Conservation (phyloP, 441 rosid genomes). For the Jatropha multifida region DNA sequence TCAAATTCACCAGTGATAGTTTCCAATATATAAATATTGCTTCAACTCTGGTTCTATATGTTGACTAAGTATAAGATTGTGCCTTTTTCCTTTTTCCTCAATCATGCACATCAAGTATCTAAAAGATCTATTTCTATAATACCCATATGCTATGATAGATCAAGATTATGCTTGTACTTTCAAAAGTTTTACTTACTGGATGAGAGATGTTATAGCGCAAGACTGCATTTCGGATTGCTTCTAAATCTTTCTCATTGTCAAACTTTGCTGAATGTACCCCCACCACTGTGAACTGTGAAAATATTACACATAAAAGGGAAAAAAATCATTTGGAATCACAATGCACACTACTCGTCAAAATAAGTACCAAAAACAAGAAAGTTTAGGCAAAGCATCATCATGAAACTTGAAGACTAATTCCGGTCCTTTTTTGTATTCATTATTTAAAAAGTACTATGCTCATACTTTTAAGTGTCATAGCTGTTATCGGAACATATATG, state of each 20-base stretch:
- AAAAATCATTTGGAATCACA: constrained; percentile 9
- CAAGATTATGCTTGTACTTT: constrained; percentile 11
- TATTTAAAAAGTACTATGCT: not conserved
- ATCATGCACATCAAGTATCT: not conserved
- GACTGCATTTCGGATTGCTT: constrained; percentile 90
- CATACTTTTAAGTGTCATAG: not conserved
- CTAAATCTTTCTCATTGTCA: constrained; percentile 94
- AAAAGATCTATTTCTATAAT: not conserved
- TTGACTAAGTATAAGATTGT: not conserved
- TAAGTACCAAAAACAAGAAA: not conserved
- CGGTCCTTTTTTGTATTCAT: not conserved
- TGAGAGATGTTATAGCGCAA: constrained; percentile 82
- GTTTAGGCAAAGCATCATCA: not conserved
- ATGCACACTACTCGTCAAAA: not conserved
- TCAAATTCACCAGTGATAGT: not conserved
- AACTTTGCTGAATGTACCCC: constrained; percentile 99
- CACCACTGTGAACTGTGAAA: constrained; percentile 75
- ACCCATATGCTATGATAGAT: not conserved
- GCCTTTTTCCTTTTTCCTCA: not conserved
- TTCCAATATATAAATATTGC: not conserved
- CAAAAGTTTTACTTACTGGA: constrained; percentile 55
- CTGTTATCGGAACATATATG: not conserved
- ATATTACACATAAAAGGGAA: constrained; percentile 1
- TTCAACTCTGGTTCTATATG: not conserved
- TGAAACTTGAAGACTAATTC: not conserved